These are phyloP conservation scores for Phyllosticta citriasiana DNA, from an alignment of 2,329 filamentous ascomycete species.

Conservation along the genomic window DNA sequence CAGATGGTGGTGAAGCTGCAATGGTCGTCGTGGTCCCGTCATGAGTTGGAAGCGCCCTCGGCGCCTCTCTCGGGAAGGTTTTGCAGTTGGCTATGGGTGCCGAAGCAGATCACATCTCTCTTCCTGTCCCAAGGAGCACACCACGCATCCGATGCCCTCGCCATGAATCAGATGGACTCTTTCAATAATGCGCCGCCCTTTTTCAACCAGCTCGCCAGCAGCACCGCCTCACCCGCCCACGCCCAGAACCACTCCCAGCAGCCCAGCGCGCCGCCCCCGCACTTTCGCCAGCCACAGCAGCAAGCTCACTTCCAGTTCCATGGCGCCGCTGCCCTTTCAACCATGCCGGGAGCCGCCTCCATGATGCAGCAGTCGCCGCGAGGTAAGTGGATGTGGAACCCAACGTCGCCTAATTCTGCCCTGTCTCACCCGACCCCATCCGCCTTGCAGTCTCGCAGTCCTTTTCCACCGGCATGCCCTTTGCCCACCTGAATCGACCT, in stretches of 20 bases:
- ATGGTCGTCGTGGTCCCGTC: neutral
- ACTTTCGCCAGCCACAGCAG: constrained; percentile 16
- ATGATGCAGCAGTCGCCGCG: constrained; percentile 26
- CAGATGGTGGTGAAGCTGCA: neutral
- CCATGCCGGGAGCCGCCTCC: constrained; percentile 27
- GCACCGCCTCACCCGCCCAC: constrained; percentile 4
- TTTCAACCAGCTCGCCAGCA: constrained; percentile 8
- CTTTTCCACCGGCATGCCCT: constrained; percentile 23
- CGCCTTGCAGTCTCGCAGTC: constrained; percentile 14
- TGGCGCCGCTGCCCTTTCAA: constrained; percentile 20
- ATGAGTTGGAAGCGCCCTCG: neutral
- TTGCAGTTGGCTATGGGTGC: neutral
- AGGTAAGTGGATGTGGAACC: constrained; percentile 24
- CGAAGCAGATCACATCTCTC: constrained; percentile 9
- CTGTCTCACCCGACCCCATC: constrained; percentile 9
- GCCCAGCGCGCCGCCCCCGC: constrained; percentile 7
- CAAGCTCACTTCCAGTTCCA: constrained; percentile 21
- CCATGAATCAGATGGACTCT: constrained; percentile 12
- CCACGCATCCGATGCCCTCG: constrained; percentile 5
- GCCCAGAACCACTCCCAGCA: constrained; percentile 3
- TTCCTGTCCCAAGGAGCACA: constrained; percentile 4
- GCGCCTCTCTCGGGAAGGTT: neutral
- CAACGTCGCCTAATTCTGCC: constrained; percentile 10
- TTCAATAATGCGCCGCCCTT: constrained; percentile 7
- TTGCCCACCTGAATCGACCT: constrained; percentile 24